A percentile compares a stretch with the other conserved stretches of the same genome.
These are phyloP conservation scores for Tuctoria greenei DNA, from an alignment of 176 grass and related monocot genomes.

Conservation along the genomic window DNA sequence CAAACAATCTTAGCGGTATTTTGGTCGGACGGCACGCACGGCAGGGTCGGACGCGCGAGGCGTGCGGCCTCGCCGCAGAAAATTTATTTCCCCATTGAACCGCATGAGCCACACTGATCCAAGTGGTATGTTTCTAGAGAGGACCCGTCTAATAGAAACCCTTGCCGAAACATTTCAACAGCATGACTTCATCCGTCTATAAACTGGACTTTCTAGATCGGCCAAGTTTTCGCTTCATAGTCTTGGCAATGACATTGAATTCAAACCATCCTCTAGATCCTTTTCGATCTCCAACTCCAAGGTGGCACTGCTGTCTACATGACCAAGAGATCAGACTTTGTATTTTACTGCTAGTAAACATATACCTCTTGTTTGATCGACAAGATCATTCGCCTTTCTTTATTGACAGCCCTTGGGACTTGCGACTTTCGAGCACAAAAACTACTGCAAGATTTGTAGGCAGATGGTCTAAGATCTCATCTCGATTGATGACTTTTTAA, in stretches of 20 bases:
- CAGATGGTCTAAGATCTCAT: conserved; percentile 19
- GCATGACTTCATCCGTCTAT: conserved; percentile 21
- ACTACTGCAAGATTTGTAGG: not conserved
- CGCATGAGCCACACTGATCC: not conserved
- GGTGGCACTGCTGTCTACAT: not conserved
- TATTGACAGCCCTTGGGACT: conserved; percentile 18
- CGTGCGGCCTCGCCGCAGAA: too few species aligned
- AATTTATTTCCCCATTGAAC: too few species aligned
- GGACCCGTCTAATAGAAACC: conserved; percentile 16
- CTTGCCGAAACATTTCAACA: conserved; percentile 26
- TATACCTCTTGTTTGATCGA: conserved; percentile 38
- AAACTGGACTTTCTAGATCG: conserved; percentile 4
- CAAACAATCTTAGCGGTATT: too few species aligned
- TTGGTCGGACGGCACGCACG: too few species aligned
- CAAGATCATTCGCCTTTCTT: conserved; percentile 39
- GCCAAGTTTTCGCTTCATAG: conserved; percentile 15
- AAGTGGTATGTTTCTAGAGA: conserved; percentile 21
- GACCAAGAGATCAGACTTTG: conserved; percentile 15
- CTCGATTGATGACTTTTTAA: conserved; percentile 6
- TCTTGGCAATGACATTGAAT: conserved; percentile 33
- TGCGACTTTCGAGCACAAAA: not conserved
- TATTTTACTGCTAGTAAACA: not conserved
- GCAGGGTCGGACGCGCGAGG: too few species aligned
- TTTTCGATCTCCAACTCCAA: conserved; percentile 7
- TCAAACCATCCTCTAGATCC: conserved; percentile 4